Conservation (phyloP, 495 filamentous ascomycete genomes). For the Physcia stellaris region DNA sequence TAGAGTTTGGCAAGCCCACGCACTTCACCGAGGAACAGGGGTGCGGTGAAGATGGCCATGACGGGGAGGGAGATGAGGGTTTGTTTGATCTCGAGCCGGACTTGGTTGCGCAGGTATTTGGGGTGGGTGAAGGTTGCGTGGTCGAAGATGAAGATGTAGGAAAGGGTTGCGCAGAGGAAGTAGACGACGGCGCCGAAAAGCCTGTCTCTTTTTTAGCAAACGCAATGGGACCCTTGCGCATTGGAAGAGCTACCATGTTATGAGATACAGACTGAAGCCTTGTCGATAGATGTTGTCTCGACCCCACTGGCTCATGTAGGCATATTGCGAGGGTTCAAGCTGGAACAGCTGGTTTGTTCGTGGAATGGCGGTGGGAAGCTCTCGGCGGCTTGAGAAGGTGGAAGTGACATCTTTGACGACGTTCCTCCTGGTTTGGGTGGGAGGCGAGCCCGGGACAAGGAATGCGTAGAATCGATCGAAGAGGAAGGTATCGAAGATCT, state of each 20-base stretch:
- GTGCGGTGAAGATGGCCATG: slow-evolving; percentile 73
- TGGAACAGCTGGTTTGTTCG: slow-evolving; percentile 60
- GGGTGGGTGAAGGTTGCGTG: slow-evolving; percentile 80
- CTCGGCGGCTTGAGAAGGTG: slow-evolving; percentile 25
- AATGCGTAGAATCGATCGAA: slow-evolving; percentile 71
- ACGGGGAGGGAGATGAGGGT: slow-evolving; percentile 58
- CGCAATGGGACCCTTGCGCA: not conserved
- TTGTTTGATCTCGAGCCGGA: slow-evolving; percentile 73
- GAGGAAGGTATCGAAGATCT: slow-evolving; percentile 70
- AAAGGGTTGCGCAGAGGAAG: slow-evolving; percentile 69
- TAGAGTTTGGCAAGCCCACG: slow-evolving; percentile 82
- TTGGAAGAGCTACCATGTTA: slow-evolving; percentile 56
- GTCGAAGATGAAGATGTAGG: slow-evolving; percentile 89
- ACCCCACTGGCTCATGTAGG: slow-evolving; percentile 68
- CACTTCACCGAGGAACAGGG: slow-evolving; percentile 74
- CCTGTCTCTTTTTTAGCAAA: slow-evolving; percentile 31
- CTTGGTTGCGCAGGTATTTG: slow-evolving; percentile 91
- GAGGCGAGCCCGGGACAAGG: slow-evolving; percentile 46
- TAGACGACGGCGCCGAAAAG: slow-evolving; percentile 74
- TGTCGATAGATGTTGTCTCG: slow-evolving; percentile 75
- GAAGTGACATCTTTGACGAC: slow-evolving; percentile 15
- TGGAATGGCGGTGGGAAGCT: slow-evolving; percentile 46
- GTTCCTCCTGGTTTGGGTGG: slow-evolving; percentile 13
- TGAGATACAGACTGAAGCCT: slow-evolving; percentile 57
- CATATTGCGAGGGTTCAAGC: slow-evolving; percentile 59